Conservation (phyloP, 352 stramenopile genomes). For the Pythium oligandrum region DNA sequence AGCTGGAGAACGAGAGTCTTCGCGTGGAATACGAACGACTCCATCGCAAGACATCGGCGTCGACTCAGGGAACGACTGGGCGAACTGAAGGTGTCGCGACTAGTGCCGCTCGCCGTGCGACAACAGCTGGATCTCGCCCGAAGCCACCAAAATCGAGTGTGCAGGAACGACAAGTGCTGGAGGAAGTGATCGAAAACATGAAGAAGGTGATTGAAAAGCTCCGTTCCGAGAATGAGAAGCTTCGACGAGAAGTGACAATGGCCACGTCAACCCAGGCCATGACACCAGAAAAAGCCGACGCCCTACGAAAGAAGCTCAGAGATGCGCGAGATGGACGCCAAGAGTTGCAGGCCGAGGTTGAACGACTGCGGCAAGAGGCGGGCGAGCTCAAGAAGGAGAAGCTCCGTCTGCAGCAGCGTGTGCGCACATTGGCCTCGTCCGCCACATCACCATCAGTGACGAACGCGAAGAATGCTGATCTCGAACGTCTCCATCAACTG, state of each 20-base stretch:
- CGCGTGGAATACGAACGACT: conserved; percentile 53
- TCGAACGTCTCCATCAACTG: background rate
- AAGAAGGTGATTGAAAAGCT: conserved; percentile 81
- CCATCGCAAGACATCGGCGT: conserved; percentile 24
- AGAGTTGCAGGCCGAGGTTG: conserved; percentile 32
- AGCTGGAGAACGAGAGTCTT: conserved; percentile 69
- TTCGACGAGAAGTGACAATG: conserved; percentile 24
- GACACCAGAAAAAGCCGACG: conserved; percentile 35
- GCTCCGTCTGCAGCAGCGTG: conserved; percentile 59
- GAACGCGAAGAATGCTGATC: conserved; percentile 1
- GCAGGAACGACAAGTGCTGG: conserved; percentile 52
- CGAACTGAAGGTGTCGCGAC: no score
- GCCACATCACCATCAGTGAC: conserved; percentile 4
- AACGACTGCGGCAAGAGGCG: conserved; percentile 31
- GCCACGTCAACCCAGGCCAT: conserved; percentile 10
- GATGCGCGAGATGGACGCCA: conserved; percentile 38
- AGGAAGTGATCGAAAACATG: conserved; percentile 79
- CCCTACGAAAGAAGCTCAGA: conserved; percentile 39
- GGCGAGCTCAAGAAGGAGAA: conserved; percentile 55
- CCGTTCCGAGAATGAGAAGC: conserved; percentile 61
- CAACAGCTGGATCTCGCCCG: background rate
- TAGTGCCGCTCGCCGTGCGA: background rate
- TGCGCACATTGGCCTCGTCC: conserved; percentile 36
- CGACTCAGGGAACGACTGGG: no score
- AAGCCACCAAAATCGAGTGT: conserved; percentile 9